Percentiles rank a stretch among this genome's conserved stretches.
Evolutionary conservation across 192 early-diverging fungal species (phyloP).

Genomic region (Mortierella alpina): DNA sequence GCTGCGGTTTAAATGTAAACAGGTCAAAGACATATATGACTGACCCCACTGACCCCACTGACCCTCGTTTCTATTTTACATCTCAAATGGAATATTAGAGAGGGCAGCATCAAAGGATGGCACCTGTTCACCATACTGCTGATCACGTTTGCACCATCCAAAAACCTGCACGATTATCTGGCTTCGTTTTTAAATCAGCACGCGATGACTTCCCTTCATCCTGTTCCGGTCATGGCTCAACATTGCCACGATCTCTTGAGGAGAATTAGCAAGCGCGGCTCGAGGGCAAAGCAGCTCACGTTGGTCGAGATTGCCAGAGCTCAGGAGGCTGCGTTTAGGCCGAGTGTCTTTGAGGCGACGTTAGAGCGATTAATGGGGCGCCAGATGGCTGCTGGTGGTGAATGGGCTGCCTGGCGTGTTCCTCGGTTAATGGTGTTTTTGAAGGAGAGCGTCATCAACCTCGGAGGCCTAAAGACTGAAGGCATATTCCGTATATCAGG

Average conservation of each 20-base stretch:
- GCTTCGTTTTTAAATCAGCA: slow-evolving; percentile 79
- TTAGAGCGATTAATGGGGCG: slow-evolving; percentile 88
- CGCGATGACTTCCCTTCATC: slow-evolving; percentile 61
- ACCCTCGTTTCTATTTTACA: not conserved
- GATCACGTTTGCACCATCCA: slow-evolving; percentile 91
- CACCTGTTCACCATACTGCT: slow-evolving; percentile 83
- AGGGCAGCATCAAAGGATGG: slow-evolving; percentile 87
- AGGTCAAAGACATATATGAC: not conserved
- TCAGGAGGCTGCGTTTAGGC: slow-evolving; percentile 83
- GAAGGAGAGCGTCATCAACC: slow-evolving; percentile 73
- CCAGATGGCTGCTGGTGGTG: slow-evolving; percentile 52
- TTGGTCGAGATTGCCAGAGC: slow-evolving; percentile 77
- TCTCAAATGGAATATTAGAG: slow-evolving; percentile 38
- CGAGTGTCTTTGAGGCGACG: slow-evolving; percentile 90
- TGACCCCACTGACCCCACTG: not conserved
- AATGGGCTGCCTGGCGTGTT: slow-evolving; percentile 66
- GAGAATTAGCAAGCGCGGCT: slow-evolving; percentile 79
- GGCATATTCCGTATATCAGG: slow-evolving; percentile 98
- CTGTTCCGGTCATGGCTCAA: slow-evolving; percentile 61
- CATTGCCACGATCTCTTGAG: slow-evolving; percentile 69
- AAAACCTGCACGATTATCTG: slow-evolving; percentile 87
- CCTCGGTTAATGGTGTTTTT: slow-evolving; percentile 89
- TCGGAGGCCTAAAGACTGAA: slow-evolving; percentile 85
- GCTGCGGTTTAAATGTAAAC: not conserved
- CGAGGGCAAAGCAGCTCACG: slow-evolving; percentile 81